These are phyloP conservation scores for Quercus lobata DNA, from an alignment of 331 rosid genomes.

Conservation along the genomic window DNA sequence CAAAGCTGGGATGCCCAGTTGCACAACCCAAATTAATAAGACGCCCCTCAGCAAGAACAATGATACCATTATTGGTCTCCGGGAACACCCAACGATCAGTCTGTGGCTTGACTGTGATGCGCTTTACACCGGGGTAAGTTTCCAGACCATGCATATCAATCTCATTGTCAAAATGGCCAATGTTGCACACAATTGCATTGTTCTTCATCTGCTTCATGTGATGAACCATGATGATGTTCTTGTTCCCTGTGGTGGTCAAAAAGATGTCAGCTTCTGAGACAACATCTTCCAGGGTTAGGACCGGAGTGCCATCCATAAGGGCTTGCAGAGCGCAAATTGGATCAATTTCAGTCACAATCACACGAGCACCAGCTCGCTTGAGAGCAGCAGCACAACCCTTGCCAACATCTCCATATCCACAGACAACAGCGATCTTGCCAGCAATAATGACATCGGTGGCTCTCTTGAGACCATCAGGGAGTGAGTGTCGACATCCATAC, in stretches of 20 bases:
- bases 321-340: conserved; percentile 99
- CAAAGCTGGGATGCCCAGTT: too few relatives aligned
- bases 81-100: conserved; percentile 31
- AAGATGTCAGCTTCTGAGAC: conserved; percentile 76
- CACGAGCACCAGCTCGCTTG: conserved; percentile 94
- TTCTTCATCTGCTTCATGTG: conserved; percentile 98
- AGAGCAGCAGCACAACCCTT: conserved; percentile 95
- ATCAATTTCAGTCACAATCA: conserved; percentile 85
- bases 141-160: conserved; percentile 49
- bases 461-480: conserved; percentile 95
- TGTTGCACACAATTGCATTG: conserved; percentile 94
- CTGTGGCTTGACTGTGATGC: not conserved
- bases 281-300: conserved; percentile 56
- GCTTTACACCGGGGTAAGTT: not conserved
- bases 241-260: conserved; percentile 93
- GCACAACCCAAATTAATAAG: too few relatives aligned
- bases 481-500: conserved; percentile 99
- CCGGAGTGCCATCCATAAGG: conserved; percentile 80
- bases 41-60: not conserved
- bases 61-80: not conserved
- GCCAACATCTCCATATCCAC: conserved; percentile 96
- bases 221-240: conserved; percentile 82
- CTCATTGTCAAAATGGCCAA: conserved; percentile 98
- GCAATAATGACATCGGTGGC: conserved; percentile 99
- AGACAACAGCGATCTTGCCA: conserved; percentile 78